Conservation (phyloP, 768 basidiomycete species). For the Pulveroboletus sp. region DNA sequence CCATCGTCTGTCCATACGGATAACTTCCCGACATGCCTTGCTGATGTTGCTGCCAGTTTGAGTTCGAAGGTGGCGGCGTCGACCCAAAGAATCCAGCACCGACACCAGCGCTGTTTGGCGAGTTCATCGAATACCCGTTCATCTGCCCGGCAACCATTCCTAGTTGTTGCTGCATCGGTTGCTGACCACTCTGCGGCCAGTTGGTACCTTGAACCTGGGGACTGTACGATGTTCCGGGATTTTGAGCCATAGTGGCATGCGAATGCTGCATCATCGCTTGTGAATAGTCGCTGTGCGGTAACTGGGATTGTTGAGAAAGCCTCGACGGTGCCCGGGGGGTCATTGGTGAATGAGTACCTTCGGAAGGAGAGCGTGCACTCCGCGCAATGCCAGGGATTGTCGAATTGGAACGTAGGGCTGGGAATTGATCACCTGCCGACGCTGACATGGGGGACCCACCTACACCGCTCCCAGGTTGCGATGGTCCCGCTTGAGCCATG, state of each 20-base stretch:
- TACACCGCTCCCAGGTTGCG: conserved; percentile 21
- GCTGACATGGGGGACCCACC: conserved; percentile 42
- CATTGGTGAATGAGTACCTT: conserved; percentile 45
- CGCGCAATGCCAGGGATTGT: conserved; percentile 71
- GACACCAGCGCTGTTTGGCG: conserved; percentile 34
- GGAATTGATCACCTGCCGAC: conserved; percentile 39
- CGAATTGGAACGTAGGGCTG: conserved; percentile 52
- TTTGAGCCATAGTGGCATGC: conserved; percentile 31
- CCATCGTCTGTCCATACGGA: conserved; percentile 26
- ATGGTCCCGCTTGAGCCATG: conserved; percentile 39
- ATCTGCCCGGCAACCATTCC: conserved; percentile 34
- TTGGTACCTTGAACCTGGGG: conserved; percentile 39
- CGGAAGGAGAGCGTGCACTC: conserved; percentile 72
- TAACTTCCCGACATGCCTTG: conserved; percentile 28
- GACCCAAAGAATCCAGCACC: conserved; percentile 24
- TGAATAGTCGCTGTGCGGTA: conserved; percentile 43
- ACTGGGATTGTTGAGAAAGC: conserved; percentile 40
- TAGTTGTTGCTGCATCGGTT: conserved; percentile 41
- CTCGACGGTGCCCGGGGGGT: conserved; percentile 35
- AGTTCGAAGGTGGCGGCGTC: conserved; percentile 22
- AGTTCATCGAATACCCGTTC: conserved; percentile 31
- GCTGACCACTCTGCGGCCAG: conserved; percentile 53
- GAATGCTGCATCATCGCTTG: conserved; percentile 35
- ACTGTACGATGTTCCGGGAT: conserved; percentile 16
- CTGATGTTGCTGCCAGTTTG: conserved; percentile 26